A percentile compares a stretch with the other conserved stretches of the same genome.
phyloP scores from a whole-genome alignment of 1,284 basidiomycete genomes.

The Leccinum cinnamomeum region DNA sequence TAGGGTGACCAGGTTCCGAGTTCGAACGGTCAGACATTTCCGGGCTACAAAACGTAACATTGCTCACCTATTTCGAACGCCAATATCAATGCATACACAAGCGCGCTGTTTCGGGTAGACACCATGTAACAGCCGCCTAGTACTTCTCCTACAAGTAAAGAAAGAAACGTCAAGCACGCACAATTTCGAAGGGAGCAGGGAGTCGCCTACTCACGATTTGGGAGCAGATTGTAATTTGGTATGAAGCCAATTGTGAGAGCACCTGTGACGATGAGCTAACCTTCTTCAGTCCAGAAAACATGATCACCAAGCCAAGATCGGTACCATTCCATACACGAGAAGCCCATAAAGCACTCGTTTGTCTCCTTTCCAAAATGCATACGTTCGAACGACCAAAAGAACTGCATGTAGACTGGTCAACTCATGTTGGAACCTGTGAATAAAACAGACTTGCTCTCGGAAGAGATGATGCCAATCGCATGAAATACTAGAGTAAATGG shows the following conservation, averaged over 20 bases:
- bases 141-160: neutral
- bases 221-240: neutral
- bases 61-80: neutral
- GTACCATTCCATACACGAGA: neutral
- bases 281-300: neutral
- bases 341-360: constrained; percentile 1
- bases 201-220: neutral
- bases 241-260: neutral
- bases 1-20: neutral
- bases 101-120: neutral
- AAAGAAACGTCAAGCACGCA: neutral
- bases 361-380: neutral
- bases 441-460: neutral
- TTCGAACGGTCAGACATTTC: neutral
- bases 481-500: neutral
- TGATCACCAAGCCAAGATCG: neutral
- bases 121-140: neutral
- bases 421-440: neutral
- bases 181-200: neutral
- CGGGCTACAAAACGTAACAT: neutral
- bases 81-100: neutral
- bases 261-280: neutral
- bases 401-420: neutral
- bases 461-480: neutral
- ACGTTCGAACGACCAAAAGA: neutral